Conservation (phyloP, 257 asterid species). For the Scutellaria galericulata region DNA sequence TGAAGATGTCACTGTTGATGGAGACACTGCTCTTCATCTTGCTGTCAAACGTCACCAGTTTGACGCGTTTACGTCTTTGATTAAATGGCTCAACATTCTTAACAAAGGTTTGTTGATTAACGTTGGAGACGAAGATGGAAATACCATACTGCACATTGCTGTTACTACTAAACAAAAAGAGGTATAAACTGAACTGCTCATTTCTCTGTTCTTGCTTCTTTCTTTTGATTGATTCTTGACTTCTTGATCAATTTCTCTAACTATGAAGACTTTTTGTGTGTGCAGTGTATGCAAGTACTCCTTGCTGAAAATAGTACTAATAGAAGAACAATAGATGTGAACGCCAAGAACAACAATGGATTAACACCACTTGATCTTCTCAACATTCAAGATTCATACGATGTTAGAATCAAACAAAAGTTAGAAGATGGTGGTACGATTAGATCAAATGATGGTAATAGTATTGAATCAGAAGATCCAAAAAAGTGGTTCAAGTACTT, state of each 20-base stretch:
- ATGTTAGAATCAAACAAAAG: conserved; percentile 16
- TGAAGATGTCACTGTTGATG: conserved; percentile 36
- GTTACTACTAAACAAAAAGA: conserved; percentile 26
- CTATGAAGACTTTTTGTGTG: no score
- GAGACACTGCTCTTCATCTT: conserved; percentile 44
- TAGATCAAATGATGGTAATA: neutral
- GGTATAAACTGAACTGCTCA: neutral
- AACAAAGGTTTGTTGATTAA: neutral
- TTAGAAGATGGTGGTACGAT: conserved; percentile 13
- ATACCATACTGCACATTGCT: conserved; percentile 25
- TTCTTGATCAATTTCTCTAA: no score
- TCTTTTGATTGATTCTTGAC: no score
- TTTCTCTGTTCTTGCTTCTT: no score
- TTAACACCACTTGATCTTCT: conserved; percentile 26
- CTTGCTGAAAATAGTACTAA: neutral
- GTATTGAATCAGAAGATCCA: neutral
- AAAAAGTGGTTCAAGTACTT: neutral
- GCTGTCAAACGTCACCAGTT: conserved; percentile 39
- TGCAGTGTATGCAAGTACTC: conserved; percentile 30
- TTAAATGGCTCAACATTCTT: conserved; percentile 31
- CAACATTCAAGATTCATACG: conserved; percentile 29
- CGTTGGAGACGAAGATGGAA: conserved; percentile 28
- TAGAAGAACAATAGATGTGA: conserved; percentile 16
- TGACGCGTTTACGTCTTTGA: conserved; percentile 28
- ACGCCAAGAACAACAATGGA: conserved; percentile 21